Conservation (phyloP, 192 early-diverging fungal species). For the Coemansia sp. region DNA sequence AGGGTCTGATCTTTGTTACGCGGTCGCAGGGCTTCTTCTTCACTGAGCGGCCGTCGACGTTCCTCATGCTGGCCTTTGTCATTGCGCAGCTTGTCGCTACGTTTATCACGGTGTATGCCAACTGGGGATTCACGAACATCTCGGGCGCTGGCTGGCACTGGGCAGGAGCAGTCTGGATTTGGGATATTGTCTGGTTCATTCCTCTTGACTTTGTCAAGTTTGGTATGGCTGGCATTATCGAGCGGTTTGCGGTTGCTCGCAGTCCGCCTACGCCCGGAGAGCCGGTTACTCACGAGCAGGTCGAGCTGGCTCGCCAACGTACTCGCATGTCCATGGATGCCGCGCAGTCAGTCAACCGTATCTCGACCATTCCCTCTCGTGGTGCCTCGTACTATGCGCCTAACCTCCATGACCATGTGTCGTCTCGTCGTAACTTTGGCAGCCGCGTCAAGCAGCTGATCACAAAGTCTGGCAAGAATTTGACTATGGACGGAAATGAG, state of each 20-base stretch:
- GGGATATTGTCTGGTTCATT: slow-evolving; percentile 80
- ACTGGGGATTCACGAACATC: slow-evolving; percentile 80
- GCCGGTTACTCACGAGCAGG: slow-evolving; percentile 39
- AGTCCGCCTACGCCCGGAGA: slow-evolving; percentile 40
- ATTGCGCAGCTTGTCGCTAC: slow-evolving; percentile 74
- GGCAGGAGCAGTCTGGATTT: slow-evolving; percentile 78
- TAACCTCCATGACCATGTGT: slow-evolving; percentile 59
- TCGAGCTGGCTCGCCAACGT: slow-evolving; percentile 60
- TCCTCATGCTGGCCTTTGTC: slow-evolving; percentile 70
- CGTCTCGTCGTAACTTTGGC: slow-evolving; percentile 62
- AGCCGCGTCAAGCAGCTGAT: slow-evolving; percentile 52
- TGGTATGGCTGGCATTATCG: slow-evolving; percentile 64
- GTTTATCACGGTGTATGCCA: slow-evolving; percentile 83
- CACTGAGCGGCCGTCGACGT: slow-evolving; percentile 71
- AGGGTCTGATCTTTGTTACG: slow-evolving; percentile 80
- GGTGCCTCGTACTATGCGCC: slow-evolving; percentile 67
- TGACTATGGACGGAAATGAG: slow-evolving; percentile 67
- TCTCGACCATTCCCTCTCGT: slow-evolving; percentile 63
- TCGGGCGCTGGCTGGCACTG: slow-evolving; percentile 75
- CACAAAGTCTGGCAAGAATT: slow-evolving; percentile 61
- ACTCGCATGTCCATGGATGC: slow-evolving; percentile 60
- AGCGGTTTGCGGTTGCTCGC: slow-evolving; percentile 55
- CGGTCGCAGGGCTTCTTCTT: slow-evolving; percentile 79
- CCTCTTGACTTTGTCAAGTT: slow-evolving; percentile 83
- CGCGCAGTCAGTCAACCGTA: slow-evolving; percentile 61